Conservation (phyloP, 805 yeast species). For the Starmerella tilneyi region DNA sequence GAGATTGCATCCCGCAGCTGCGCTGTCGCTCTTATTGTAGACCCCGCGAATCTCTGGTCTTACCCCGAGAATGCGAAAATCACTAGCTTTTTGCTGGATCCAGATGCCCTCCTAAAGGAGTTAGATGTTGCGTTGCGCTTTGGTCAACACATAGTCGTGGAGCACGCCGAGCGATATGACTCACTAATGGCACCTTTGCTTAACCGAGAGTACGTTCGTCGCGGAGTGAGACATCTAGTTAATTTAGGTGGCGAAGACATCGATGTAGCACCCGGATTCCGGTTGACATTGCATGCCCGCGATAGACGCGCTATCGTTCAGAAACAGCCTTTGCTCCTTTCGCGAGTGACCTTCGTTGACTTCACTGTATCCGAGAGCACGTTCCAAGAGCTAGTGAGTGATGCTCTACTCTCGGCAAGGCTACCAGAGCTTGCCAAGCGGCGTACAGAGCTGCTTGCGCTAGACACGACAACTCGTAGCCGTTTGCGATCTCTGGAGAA, state of each 20-base stretch:
- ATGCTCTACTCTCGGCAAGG: constrained; percentile 43
- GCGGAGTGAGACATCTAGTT: constrained; percentile 63
- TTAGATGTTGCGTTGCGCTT: constrained; percentile 74
- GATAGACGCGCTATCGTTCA: constrained; percentile 37
- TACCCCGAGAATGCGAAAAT: background rate
- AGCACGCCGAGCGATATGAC: constrained; percentile 72
- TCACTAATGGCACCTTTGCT: constrained; percentile 60
- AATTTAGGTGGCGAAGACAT: constrained; percentile 52
- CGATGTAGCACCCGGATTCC: constrained; percentile 58
- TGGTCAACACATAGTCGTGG: constrained; percentile 64
- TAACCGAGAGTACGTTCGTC: constrained; percentile 44
- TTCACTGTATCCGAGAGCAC: constrained; percentile 63
- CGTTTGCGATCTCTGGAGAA: constrained; percentile 48
- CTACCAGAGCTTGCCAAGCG: constrained; percentile 59
- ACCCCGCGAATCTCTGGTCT: constrained; percentile 42
- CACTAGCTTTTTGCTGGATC: constrained; percentile 60
- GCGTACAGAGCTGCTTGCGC: constrained; percentile 42
- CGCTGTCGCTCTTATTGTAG: constrained; percentile 52
- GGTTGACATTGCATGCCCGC: constrained; percentile 48
- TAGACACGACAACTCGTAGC: constrained; percentile 50
- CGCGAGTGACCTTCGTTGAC: constrained; percentile 56
- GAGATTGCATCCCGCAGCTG: constrained; percentile 38
- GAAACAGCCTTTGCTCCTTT: constrained; percentile 46
- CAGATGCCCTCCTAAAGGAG: constrained; percentile 49
- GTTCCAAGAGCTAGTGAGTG: constrained; percentile 52